Percentiles rank a stretch among this genome's conserved stretches.
phyloP scores from a whole-genome alignment of 1,284 basidiomycete species.

The Neonothopanus nambi region DNA sequence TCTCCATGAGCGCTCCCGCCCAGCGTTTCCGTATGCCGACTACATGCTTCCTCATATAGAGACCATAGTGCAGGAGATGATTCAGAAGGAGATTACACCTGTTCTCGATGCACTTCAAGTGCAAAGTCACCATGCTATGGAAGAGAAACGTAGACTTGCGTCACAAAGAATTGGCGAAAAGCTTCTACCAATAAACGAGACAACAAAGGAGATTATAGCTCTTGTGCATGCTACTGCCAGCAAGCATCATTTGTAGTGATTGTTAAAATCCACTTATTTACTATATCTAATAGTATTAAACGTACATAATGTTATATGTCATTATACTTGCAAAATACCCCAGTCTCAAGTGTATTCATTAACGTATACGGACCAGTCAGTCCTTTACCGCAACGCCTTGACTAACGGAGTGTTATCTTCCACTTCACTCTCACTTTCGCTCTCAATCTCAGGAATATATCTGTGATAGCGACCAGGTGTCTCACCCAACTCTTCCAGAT shows the following conservation, averaged over 20 bases:
- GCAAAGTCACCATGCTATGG: conserved; percentile 11
- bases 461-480: conserved; percentile 18
- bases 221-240: background rate
- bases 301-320: background rate
- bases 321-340: background rate
- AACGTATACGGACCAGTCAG: too few relatives aligned
- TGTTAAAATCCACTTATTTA: background rate
- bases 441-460: conserved; percentile 19
- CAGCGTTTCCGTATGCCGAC: conserved; percentile 7
- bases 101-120: conserved; percentile 11
- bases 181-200: conserved; percentile 18
- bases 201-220: conserved; percentile 13
- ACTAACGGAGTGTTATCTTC: background rate
- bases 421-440: conserved; percentile 10
- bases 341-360: background rate
- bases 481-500: conserved; percentile 19
- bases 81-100: conserved; percentile 20
- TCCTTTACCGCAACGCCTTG: too few relatives aligned
- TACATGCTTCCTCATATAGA: conserved; percentile 10
- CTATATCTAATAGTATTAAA: too few relatives aligned
- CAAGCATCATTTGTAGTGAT: background rate
- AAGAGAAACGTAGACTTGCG: background rate
- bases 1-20: conserved; percentile 7
- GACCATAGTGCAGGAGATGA: conserved; percentile 11
- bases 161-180: conserved; percentile 12